Percentiles rank a stretch among this genome's conserved stretches.
phyloP scores from a whole-genome alignment of 2,329 filamentous ascomycete species.

The Bipolaris zeicola region DNA sequence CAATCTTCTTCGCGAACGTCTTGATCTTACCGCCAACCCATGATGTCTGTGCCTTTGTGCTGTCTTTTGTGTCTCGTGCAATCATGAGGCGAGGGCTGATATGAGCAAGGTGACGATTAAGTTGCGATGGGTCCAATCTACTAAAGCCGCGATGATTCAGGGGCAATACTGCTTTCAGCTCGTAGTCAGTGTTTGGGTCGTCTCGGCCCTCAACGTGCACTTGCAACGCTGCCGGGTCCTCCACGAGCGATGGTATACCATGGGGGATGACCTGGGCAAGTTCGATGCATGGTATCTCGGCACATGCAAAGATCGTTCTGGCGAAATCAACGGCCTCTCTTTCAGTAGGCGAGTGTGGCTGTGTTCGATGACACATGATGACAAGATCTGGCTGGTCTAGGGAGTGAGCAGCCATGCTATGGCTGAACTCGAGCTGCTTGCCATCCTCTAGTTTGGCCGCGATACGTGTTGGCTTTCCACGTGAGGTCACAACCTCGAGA shows the following conservation, averaged over 20 bases:
- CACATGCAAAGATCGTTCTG: slow-evolving; percentile 29
- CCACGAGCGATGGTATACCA: slow-evolving; percentile 26
- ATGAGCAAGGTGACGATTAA: slow-evolving; percentile 47
- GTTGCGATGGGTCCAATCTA: slow-evolving; percentile 41
- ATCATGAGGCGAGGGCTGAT: slow-evolving; percentile 34
- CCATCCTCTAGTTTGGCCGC: slow-evolving; percentile 33
- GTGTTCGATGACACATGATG: slow-evolving; percentile 37
- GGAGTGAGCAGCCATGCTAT: slow-evolving; percentile 8
- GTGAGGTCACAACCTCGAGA: slow-evolving; percentile 17
- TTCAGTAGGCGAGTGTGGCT: slow-evolving; percentile 16
- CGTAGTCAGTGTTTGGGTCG: slow-evolving; percentile 26
- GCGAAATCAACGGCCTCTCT: slow-evolving; percentile 27
- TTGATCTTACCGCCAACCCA: slow-evolving; percentile 11
- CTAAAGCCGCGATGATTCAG: slow-evolving; percentile 42
- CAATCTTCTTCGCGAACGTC: slow-evolving; percentile 14
- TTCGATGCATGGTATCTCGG: slow-evolving; percentile 39
- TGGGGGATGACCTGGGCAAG: slow-evolving; percentile 38
- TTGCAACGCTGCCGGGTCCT: slow-evolving; percentile 31
- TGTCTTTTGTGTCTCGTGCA: slow-evolving; percentile 1
- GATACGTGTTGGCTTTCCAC: slow-evolving; percentile 15
- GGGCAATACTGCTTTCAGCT: slow-evolving; percentile 39
- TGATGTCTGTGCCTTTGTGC: slow-evolving; percentile 6
- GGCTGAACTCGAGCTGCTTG: slow-evolving; percentile 28
- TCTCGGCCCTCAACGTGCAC: slow-evolving; percentile 41
- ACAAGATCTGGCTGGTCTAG: slow-evolving; percentile 35